phyloP scores from a whole-genome alignment of 2,329 filamentous ascomycete species.

The Cladophialophora immunda region DNA sequence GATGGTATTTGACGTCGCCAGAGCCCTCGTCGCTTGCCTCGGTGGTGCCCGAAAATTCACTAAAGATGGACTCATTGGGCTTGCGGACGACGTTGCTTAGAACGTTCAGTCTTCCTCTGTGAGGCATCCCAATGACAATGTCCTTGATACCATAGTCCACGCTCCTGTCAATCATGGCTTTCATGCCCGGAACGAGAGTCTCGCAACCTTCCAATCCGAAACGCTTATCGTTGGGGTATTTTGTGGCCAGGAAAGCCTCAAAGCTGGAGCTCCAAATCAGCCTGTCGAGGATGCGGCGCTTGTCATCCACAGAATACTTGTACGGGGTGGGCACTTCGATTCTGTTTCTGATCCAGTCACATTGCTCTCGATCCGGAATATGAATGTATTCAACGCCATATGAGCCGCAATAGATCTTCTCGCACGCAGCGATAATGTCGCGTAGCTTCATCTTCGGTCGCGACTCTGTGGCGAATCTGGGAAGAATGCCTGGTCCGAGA shows the following conservation, averaged over 20 bases:
- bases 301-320: constrained; percentile 98
- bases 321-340: constrained; percentile 93
- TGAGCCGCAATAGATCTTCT: constrained; percentile 96
- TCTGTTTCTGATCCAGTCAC: constrained; percentile 96
- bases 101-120: constrained; percentile 97
- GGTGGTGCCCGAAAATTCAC: constrained; percentile 89
- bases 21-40: constrained; percentile 94
- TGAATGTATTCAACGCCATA: constrained; percentile 99
- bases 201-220: constrained; percentile 98
- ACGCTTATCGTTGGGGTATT: constrained; percentile 99
- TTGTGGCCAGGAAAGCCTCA: constrained; percentile 92
- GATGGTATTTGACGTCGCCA: constrained; percentile 98
- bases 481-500: constrained; percentile 92
- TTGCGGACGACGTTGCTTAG: constrained; percentile 98
- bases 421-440: constrained; percentile 92
- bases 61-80: constrained; percentile 99
- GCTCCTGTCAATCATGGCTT: constrained; percentile 96
- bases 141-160: constrained; percentile 99
- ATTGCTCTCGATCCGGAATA: constrained; percentile 95
- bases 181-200: constrained; percentile 97
- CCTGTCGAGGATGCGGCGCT: constrained; percentile 95
- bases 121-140: constrained; percentile 99
- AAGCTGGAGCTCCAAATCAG: constrained; percentile 99
- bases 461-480: constrained; percentile 86
- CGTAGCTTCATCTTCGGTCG: constrained; percentile 96